phyloP scores from a whole-genome alignment of 192 early-diverging fungal genomes.

The Coemansia sp. region DNA sequence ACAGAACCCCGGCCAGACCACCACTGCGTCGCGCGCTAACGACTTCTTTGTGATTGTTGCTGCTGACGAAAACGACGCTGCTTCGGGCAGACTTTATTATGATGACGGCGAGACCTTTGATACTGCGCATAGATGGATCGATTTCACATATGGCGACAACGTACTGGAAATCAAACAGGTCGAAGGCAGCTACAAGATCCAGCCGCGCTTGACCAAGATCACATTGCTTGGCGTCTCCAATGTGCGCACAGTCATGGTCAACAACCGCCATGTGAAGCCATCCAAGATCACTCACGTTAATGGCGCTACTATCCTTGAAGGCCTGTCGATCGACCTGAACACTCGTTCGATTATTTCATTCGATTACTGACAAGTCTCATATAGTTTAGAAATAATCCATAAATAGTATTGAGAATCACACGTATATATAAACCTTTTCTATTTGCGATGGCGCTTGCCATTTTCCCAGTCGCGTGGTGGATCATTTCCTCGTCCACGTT shows the following conservation, averaged over 20 bases:
- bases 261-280: not conserved
- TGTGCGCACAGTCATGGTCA: not conserved
- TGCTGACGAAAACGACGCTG: too few relatives aligned
- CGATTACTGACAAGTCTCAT: not conserved
- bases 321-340: not conserved
- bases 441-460: conserved; percentile 26
- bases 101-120: conserved; percentile 65
- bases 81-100: too few relatives aligned
- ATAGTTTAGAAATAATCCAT: not conserved
- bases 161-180: not conserved
- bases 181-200: not conserved
- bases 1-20: conserved; percentile 53
- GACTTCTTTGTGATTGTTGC: conserved; percentile 56
- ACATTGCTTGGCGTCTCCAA: not conserved
- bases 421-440: not conserved
- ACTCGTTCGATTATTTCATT: not conserved
- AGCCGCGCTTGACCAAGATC: not conserved
- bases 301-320: not conserved
- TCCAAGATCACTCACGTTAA: not conserved
- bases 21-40: conserved; percentile 37
- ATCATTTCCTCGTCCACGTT: conserved; percentile 14
- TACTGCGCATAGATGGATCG: conserved; percentile 16
- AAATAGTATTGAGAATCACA: not conserved
- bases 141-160: conserved; percentile 4
- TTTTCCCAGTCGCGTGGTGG: conserved; percentile 22